Percentiles rank a stretch among this genome's conserved stretches.
These are phyloP conservation scores for Immersiella caudata DNA, from an alignment of 495 filamentous ascomycete species.

Conservation along the genomic window DNA sequence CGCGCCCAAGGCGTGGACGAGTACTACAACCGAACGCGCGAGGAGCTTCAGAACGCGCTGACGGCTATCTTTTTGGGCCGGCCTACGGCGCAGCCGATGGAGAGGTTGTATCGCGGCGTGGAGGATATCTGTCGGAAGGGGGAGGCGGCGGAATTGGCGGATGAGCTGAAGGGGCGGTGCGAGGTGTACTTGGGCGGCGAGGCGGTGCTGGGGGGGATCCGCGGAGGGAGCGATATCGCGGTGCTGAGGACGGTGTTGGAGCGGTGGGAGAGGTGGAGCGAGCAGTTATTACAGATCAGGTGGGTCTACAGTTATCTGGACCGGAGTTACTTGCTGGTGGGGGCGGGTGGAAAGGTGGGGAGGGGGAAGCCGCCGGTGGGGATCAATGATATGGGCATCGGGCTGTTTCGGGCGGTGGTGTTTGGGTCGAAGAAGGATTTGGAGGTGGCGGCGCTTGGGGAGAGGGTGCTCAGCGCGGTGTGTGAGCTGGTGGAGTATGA, in stretches of 20 bases:
- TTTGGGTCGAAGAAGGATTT: conserved; percentile 59
- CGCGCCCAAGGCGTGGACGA: conserved; percentile 40
- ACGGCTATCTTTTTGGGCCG: conserved; percentile 67
- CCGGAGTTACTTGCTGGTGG: conserved; percentile 73
- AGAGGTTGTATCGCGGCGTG: conserved; percentile 85
- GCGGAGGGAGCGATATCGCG: conserved; percentile 37
- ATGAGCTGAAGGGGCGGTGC: conserved; percentile 64
- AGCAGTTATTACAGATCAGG: conserved; percentile 73
- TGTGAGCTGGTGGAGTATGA: conserved; percentile 77
- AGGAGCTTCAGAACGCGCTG: conserved; percentile 72
- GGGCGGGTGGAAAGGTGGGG: conserved; percentile 42
- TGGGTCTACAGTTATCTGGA: conserved; percentile 93
- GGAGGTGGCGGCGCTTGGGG: conserved; percentile 48
- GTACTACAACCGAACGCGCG: conserved; percentile 74
- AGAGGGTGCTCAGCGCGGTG: conserved; percentile 66
- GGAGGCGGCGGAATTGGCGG: conserved; percentile 64
- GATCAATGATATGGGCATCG: conserved; percentile 60
- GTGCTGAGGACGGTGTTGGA: conserved; percentile 64
- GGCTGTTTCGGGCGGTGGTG: conserved; percentile 61
- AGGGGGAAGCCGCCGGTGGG: conserved; percentile 33
- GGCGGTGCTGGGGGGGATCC: conserved; percentile 57
- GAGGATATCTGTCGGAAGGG: conserved; percentile 87
- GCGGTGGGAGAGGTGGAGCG: conserved; percentile 78
- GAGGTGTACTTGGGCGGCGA: conserved; percentile 59
- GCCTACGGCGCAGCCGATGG: conserved; percentile 67